phyloP scores from a whole-genome alignment of 768 basidiomycete species.

The Myochromella boudieri region DNA sequence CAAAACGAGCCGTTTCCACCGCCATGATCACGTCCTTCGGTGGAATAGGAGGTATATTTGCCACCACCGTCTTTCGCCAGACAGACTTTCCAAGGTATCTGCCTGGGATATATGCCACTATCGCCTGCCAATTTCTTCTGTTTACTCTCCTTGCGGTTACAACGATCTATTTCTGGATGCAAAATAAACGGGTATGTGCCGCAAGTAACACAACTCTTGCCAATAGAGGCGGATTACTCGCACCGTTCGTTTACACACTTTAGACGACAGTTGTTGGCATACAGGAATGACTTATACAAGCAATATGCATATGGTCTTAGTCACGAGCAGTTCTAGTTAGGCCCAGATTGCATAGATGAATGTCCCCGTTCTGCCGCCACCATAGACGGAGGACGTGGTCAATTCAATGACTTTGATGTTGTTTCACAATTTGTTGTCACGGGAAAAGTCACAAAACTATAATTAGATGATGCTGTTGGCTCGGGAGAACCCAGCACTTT shows the following conservation, averaged over 20 bases:
- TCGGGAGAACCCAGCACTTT: background rate
- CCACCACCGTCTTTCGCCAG: constrained; percentile 47
- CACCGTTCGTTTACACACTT: constrained; percentile 44
- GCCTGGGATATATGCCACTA: constrained; percentile 47
- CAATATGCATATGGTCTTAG: no score
- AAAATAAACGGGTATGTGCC: constrained; percentile 31
- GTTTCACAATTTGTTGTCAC: no score
- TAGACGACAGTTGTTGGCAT: constrained; percentile 15
- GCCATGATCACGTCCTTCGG: constrained; percentile 47
- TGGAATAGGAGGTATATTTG: constrained; percentile 48
- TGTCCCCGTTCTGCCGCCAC: no score
- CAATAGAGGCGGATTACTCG: constrained; percentile 30
- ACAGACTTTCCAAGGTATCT: constrained; percentile 43
- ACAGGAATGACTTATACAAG: no score
- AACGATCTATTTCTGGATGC: constrained; percentile 34
- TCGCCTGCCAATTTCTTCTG: constrained; percentile 42
- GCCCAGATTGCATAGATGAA: no score
- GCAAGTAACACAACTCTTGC: constrained; percentile 21
- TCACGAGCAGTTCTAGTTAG: no score
- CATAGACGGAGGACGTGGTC: no score
- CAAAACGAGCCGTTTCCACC: constrained; percentile 48
- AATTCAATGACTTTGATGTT: no score
- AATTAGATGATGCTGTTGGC: no score
- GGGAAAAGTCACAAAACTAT: no score
- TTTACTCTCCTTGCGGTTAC: constrained; percentile 38